A percentile compares a stretch with the other conserved stretches of the same genome.
Evolutionary conservation across 2,329 filamentous ascomycete species (phyloP).

Genomic region (Claviceps sp.): DNA sequence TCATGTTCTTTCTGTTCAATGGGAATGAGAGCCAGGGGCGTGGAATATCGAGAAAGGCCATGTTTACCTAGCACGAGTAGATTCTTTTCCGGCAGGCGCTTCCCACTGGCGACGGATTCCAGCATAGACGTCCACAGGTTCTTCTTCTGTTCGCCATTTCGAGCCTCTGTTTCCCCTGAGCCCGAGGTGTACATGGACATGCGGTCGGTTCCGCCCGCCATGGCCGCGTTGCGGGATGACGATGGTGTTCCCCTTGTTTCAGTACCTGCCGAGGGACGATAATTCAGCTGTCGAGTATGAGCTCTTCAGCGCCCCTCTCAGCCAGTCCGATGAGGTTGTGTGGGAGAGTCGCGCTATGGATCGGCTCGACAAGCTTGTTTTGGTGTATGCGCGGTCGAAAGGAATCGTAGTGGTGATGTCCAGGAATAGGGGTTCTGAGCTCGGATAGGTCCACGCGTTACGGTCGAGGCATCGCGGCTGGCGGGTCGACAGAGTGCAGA

Average conservation of each 20-base stretch:
- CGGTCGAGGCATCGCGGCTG: background rate
- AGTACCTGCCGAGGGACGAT: background rate
- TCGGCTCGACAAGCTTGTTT: background rate
- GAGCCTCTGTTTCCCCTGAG: constrained; percentile 40
- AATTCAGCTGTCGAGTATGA: background rate
- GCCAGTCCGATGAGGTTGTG: background rate
- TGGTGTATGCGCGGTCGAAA: constrained; percentile 5
- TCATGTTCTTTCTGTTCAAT: background rate
- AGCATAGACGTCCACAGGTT: constrained; percentile 93
- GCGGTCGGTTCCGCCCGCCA: constrained; percentile 41
- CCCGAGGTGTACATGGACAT: constrained; percentile 45
- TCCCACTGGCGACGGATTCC: constrained; percentile 78
- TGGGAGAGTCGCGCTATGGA: background rate
- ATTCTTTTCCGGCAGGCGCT: constrained; percentile 84
- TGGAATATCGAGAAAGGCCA: background rate
- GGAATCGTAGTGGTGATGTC: constrained; percentile 3
- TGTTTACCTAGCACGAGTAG: constrained; percentile 63
- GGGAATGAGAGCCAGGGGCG: background rate
- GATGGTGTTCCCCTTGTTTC: background rate
- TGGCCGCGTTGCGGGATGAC: constrained; percentile 14
- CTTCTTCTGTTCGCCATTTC: constrained; percentile 61
- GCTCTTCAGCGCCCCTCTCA: background rate
- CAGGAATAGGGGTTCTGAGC: background rate
- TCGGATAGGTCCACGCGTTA: background rate
- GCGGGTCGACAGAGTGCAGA: background rate